Percentiles rank a stretch among this genome's conserved stretches.
These are phyloP conservation scores for Xanthoparmelia taractica DNA, from an alignment of 495 filamentous ascomycete species.

Conservation along the genomic window DNA sequence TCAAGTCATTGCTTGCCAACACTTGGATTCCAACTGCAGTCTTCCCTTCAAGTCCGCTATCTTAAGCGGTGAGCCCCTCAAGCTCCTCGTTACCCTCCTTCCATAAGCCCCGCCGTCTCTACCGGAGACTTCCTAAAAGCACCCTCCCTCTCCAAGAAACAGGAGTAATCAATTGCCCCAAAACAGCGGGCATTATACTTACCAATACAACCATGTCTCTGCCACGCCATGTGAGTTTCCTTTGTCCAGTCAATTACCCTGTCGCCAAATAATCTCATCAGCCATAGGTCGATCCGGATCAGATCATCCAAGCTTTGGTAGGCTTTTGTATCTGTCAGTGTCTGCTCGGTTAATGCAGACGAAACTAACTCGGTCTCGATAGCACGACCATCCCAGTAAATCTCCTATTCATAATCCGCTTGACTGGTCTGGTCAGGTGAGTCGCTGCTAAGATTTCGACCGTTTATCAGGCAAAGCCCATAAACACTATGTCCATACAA, in stretches of 20 bases:
- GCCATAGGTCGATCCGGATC: conserved; percentile 52
- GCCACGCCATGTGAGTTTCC: conserved; percentile 35
- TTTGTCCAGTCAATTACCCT: neutral
- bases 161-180: no score
- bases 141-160: no score
- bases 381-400: neutral
- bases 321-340: neutral
- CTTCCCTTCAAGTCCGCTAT: no score
- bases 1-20: no score
- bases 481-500: conserved; percentile 35
- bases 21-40: no score
- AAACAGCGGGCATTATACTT: neutral
- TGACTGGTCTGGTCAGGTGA: neutral
- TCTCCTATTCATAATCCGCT: neutral
- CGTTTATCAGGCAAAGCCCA: conserved; percentile 36
- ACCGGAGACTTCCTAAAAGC: no score
- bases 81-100: no score
- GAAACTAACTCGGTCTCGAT: neutral
- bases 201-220: conserved; percentile 31
- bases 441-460: conserved; percentile 22
- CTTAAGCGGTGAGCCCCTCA: no score
- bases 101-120: no score
- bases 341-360: neutral
- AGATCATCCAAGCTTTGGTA: conserved; percentile 46
- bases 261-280: neutral